Percentiles rank a stretch among this genome's conserved stretches.
Conservation (phyloP, 805 yeast species). For the Debaryomyces maramus region DNA sequence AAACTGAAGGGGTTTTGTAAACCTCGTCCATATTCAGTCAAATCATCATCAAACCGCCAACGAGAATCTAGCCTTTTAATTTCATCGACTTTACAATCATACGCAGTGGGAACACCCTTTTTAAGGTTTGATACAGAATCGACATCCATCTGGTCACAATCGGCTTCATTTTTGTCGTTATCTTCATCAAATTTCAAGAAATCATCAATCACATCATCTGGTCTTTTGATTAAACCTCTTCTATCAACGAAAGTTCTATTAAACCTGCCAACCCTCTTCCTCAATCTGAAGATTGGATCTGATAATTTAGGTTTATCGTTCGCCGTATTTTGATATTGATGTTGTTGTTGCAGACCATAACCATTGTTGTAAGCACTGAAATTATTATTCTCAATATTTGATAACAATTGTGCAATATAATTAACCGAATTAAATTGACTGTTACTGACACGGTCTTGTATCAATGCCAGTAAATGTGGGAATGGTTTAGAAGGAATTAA, state of each 20-base stretch:
- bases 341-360: conserved; percentile 25
- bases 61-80: conserved; percentile 54
- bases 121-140: conserved; percentile 20
- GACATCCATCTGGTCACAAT: conserved; percentile 21
- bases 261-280: conserved; percentile 75
- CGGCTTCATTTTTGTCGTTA: conserved; percentile 12
- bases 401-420: conserved; percentile 39
- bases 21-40: conserved; percentile 39
- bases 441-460: conserved; percentile 27
- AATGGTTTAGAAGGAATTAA: conserved; percentile 48
- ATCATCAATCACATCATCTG: conserved; percentile 37
- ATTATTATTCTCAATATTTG: conserved; percentile 39
- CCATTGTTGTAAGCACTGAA: conserved; percentile 43
- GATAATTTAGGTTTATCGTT: conserved; percentile 35
- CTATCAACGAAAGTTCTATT: conserved; percentile 76
- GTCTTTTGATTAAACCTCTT: conserved; percentile 48
- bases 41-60: conserved; percentile 68
- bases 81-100: conserved; percentile 46
- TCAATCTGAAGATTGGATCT: conserved; percentile 56
- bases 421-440: conserved; percentile 24
- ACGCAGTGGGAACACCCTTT: conserved; percentile 34
- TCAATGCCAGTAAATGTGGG: conserved; percentile 46
- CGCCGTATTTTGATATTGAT: conserved; percentile 11
- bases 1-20: conserved; percentile 53
- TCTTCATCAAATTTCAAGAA: conserved; percentile 41